Base-by-base conservation (phyloP, 768 basidiomycete genomes). In the Russula virescens region DNA sequence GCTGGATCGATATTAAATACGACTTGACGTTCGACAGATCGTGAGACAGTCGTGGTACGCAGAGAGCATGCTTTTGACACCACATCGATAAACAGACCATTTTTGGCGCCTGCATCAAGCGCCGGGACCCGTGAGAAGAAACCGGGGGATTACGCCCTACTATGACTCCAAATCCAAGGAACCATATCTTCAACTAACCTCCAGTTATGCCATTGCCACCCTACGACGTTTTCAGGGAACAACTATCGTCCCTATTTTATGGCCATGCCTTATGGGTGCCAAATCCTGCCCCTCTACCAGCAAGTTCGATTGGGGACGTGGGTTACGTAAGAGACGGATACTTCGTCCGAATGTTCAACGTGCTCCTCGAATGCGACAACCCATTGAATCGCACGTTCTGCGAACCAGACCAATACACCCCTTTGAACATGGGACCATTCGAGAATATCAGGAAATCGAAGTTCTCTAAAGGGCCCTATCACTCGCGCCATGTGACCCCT, bases 241-340 rank as follows among this genome's bases (percentile, higher is more conserved):
- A 67, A 50, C 65, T 68, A 19, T 42, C 66, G 11, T 50, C 66
- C 16, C 61, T 67, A 19, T 57, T 45, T 6, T 57, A 63, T n/a
- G 66, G 66, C 46, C 61, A 63, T 42, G 66, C 66, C 4, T 49
- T 68, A 38, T 68, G 68, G 65, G 52, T 69, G 5, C 68, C 68
- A 16, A 58, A 69, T 34, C 68, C 68, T 11, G 47, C 50, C 53
- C 25, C 23, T 68, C 7, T 69, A 69, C 38, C 38, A 61, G 3
- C 45, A 31, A n/a, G 67, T 68, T 49, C 57, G 8, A 63, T 68
- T 0, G 68, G 68, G 7, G 67, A 68, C 28, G 67, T 68, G 1
- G 68, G 68, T 49, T 68, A 68, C 60, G 57, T 68, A 40, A 55
- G 40, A 26, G 60, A 68, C 25, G 68, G 68, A 26, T 52, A 50